Base-by-base conservation (phyloP, 1,284 basidiomycete genomes). In the Fereydounia khargensis region DNA sequence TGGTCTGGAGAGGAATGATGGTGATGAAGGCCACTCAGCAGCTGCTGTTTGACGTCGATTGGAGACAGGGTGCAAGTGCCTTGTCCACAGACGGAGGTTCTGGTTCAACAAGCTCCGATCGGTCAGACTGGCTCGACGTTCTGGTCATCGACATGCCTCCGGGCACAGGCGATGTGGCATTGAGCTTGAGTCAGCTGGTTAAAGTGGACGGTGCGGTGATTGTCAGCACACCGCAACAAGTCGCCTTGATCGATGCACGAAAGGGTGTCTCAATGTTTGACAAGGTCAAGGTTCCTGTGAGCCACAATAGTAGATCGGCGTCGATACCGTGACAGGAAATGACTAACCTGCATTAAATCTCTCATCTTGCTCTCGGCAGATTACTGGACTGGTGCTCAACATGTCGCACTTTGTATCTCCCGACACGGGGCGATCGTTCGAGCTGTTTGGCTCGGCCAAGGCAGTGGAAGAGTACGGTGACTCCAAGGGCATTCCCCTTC, bases 21-120 rank as follows among this genome's bases (percentile, higher is more conserved):
- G 95, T 98, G 2, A 92, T 95, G 79, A 98, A 98, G 74, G 92
- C 94, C 19, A 91, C 94, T 0, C 94, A 97, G 76, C 90, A 98
- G 74, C 80, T 98, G 0, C 81, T 97, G 0, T 97, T 98, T 71
- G 91, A 97, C 64, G 91, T 97, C 2, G 94, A 97, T 74, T 98
- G 95, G 94, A 55, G 78, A 6, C 47, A 50, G 4, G 39, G 57
- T 11, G 54, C 57, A 1, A 39, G 27, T 14, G 42, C 57, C 24
- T 18, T 42, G 3, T 20, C 39, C n/a, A 19, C 45, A 11, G 28
- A 35, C 7, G 33, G 37, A 10, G 33, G 48, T 10, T 20, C 41
- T 37, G 11, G 33, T 25, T 2, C 31, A 38, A 35, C 23, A 13
- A 36, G 4, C 41, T 42, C 22, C n/a, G 46, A 60, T 14, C n/a